phyloP scores from a whole-genome alignment of 192 early-diverging fungal species.

The Backusella westeae region DNA sequence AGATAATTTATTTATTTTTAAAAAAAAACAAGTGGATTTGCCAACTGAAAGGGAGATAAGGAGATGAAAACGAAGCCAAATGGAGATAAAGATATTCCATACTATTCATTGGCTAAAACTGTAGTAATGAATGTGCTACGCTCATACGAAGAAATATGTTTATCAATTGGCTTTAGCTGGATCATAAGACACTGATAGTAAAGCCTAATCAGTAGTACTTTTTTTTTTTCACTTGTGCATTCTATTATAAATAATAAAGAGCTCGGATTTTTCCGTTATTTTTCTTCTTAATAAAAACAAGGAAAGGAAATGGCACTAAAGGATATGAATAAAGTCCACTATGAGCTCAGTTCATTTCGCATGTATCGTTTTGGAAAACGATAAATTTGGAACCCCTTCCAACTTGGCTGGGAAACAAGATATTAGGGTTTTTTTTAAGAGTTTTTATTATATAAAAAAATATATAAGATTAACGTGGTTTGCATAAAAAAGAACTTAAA shows the following conservation, averaged over 20 bases:
- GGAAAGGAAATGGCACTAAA: no score
- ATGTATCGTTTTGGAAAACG: not conserved
- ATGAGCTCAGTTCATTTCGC: not conserved
- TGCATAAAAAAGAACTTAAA: constrained; percentile 3
- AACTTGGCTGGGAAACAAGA: not conserved
- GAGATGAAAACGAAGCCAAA: not conserved
- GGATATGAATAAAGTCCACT: not conserved
- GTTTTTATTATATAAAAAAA: not conserved
- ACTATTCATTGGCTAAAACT: not conserved
- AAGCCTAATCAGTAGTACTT: not conserved
- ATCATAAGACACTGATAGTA: not conserved
- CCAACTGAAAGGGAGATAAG: not conserved
- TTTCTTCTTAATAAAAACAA: not conserved
- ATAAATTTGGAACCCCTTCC: not conserved
- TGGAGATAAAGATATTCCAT: not conserved
- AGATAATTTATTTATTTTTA: not conserved
- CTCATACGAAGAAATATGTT: not conserved
- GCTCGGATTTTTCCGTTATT: not conserved
- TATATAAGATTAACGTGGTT: not conserved
- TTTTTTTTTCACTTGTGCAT: not conserved
- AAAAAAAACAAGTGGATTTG: not conserved
- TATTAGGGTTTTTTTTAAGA: not conserved
- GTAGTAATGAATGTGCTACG: not conserved
- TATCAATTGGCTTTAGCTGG: not conserved
- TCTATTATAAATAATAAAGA: not conserved